Conservation (phyloP, 257 asterid genomes). For the Solanum sejunctum region DNA sequence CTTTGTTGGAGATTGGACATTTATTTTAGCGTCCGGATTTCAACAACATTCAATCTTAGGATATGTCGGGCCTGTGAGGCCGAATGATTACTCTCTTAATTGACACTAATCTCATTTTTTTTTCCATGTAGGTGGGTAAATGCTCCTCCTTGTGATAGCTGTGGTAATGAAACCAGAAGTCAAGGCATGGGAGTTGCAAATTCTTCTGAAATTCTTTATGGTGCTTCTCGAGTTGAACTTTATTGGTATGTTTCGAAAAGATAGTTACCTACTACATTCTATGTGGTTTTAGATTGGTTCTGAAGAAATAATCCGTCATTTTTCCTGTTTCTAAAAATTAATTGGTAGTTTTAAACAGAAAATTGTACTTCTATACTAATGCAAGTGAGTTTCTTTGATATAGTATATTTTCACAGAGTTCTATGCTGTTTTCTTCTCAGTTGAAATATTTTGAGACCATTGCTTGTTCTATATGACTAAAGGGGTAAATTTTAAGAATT, state of each 20-base stretch:
- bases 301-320: neutral
- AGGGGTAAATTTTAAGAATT: neutral
- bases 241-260: conserved; percentile 35
- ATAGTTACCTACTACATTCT: neutral
- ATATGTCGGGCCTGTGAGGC: neutral
- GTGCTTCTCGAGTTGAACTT: conserved; percentile 84
- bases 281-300: neutral
- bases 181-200: conserved; percentile 70
- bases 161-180: conserved; percentile 48
- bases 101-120: neutral
- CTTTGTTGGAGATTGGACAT: neutral
- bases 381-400: neutral
- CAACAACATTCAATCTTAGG: neutral
- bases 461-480: neutral
- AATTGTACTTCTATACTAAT: neutral
- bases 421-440: neutral
- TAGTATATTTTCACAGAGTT: neutral
- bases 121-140: conserved; percentile 70
- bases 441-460: neutral
- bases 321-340: neutral
- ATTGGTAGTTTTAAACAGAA: neutral
- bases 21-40: neutral
- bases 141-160: conserved; percentile 81
- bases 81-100: neutral
- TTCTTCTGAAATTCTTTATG: conserved; percentile 49